These are phyloP conservation scores for Botrytis elliptica DNA, from an alignment of 2,329 filamentous ascomycete genomes.

Conservation along the genomic window DNA sequence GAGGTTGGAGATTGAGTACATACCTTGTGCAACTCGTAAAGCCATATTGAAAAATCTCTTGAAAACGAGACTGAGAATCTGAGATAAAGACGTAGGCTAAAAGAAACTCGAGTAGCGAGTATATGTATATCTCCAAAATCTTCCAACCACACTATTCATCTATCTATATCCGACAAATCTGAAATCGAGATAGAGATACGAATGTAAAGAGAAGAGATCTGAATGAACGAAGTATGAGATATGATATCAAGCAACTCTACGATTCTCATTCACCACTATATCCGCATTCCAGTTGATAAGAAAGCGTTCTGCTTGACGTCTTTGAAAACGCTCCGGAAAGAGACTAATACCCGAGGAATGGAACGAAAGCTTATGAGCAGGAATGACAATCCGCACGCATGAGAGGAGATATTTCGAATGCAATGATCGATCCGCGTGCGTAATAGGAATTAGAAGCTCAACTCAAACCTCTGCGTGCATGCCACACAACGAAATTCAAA, in stretches of 20 bases:
- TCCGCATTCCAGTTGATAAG: neutral
- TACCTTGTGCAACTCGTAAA: conserved; percentile 32
- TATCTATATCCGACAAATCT: neutral
- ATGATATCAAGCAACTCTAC: neutral
- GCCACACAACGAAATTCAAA: neutral
- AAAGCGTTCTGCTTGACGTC: neutral
- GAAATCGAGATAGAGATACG: neutral
- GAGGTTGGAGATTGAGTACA: neutral
- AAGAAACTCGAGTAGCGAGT: neutral
- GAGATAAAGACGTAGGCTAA: neutral
- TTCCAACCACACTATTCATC: neutral
- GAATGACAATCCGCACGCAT: neutral
- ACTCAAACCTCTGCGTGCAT: neutral
- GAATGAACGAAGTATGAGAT: neutral
- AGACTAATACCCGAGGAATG: neutral
- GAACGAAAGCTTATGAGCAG: neutral
- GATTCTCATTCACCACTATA: neutral
- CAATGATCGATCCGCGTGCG: neutral
- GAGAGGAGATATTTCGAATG: neutral
- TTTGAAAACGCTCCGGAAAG: neutral
- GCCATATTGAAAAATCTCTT: conserved; percentile 29
- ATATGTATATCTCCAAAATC: neutral
- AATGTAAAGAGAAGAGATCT: neutral
- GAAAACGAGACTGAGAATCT: neutral
- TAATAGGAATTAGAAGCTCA: neutral